Base-by-base conservation (phyloP, 1,139 yeast species). In the Hyphopichia wangnamkhiaoensis region DNA sequence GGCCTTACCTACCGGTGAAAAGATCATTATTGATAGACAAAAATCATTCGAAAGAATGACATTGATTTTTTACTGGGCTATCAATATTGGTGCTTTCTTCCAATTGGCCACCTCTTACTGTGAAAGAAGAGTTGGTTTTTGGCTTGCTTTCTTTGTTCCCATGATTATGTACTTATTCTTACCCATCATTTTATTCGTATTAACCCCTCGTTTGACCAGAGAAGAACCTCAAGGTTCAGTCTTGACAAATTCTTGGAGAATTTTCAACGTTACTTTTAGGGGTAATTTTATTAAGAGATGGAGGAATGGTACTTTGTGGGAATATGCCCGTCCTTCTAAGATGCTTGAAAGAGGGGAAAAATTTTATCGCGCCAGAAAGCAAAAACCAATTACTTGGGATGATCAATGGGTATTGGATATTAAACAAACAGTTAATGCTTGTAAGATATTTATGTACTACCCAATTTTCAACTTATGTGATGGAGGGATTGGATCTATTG, bases 21-120 rank as follows among this genome's bases (percentile, higher is more conserved):
- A 74, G 33, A 91, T 85, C 25, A 76, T 88, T 48, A 75, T 84
- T 32, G 93, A 85, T 53, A 84, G 87, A 39, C 76, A 79, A 50
- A 71, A 80, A 44, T 81, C 95, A 12, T 67, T 85, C 44, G 89
- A 85, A 65, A 76, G 86, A 59, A 75, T 88, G 65, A 82, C 89
- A 46, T 75, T 85, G 71, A 69, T 83, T 28, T 88, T 88, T 63
- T 88, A 88, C 65, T 74, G 88, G 77, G 75, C 87, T 55, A 84
- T 88, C 59, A 89, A 89, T 59, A 66, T 85, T 49, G 96, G 96
- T 39, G 82, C 94, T 8, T 74, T 88, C 51, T 76, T 87, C 44
- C 84, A 86, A 44, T 73, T 88, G 47, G 90, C 91, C 32, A 84
- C 95, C 19, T 81, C 93, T 5, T 82, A 84, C 55, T 64, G 81